A percentile compares a stretch with the other conserved stretches of the same genome.
phyloP scores from a whole-genome alignment of 805 yeast species.

The Pichia kluyveri region DNA sequence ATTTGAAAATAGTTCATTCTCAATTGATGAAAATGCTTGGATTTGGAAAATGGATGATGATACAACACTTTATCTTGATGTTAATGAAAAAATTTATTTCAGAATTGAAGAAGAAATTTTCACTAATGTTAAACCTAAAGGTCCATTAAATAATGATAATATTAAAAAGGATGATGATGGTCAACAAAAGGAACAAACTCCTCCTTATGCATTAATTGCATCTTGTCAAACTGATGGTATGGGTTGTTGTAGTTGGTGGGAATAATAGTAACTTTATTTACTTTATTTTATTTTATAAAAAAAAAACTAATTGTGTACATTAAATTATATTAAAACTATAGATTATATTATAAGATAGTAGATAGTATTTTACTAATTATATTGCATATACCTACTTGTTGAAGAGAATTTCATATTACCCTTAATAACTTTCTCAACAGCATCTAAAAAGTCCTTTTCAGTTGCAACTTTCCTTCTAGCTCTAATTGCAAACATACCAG shows the following conservation, averaged over 20 bases:
- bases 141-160: slow-evolving; percentile 32
- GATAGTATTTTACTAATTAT: slow-evolving; percentile 39
- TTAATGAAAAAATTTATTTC: slow-evolving; percentile 85
- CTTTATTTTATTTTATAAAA: too few relatives aligned
- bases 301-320: too few relatives aligned
- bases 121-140: slow-evolving; percentile 71
- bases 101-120: slow-evolving; percentile 86
- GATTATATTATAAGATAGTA: too few relatives aligned
- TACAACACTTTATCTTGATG: slow-evolving; percentile 71
- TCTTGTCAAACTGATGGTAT: slow-evolving; percentile 94
- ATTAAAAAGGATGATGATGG: slow-evolving; percentile 23
- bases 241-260: slow-evolving; percentile 98
- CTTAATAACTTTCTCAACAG: slow-evolving; percentile 97
- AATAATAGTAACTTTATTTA: slow-evolving; percentile 27
- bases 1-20: slow-evolving; percentile 45
- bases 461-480: slow-evolving; percentile 97
- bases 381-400: slow-evolving; percentile 97
- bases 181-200: slow-evolving; percentile 35
- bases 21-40: slow-evolving; percentile 84
- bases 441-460: slow-evolving; percentile 94
- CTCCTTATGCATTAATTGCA: slow-evolving; percentile 80
- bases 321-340: too few relatives aligned
- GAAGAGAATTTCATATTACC: slow-evolving; percentile 97
- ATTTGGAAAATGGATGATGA: slow-evolving; percentile 75
- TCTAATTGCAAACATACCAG: slow-evolving; percentile 99